Conservation (phyloP, 257 asterid genomes). For the Gardenia jasminoides region DNA sequence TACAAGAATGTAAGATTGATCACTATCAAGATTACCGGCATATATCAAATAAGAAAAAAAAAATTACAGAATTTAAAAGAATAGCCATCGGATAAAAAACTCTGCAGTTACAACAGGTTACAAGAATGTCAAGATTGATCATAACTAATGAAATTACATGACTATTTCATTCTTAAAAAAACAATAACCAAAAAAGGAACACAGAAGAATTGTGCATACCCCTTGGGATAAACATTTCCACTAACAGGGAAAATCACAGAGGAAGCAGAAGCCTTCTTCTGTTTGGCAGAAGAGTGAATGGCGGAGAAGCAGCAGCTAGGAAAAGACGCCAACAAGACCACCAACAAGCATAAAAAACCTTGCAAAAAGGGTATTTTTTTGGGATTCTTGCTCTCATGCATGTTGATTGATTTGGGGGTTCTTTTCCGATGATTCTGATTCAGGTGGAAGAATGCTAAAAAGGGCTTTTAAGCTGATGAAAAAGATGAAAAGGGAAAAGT, state of each 20-base stretch:
- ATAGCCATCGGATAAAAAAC: neutral
- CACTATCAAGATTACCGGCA: neutral
- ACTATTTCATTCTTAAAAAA: neutral
- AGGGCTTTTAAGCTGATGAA: neutral
- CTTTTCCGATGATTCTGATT: neutral
- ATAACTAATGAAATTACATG: neutral
- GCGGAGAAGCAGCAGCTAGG: slow-evolving; percentile 16
- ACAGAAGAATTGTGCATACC: slow-evolving; percentile 33
- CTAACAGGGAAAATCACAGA: slow-evolving; percentile 70
- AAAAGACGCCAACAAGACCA: neutral
- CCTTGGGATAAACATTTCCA: slow-evolving; percentile 87
- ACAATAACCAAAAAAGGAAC: neutral
- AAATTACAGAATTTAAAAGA: neutral
- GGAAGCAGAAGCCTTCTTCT: slow-evolving; percentile 35
- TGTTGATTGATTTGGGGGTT: neutral
- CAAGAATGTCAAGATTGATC: neutral
- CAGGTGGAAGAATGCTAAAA: neutral
- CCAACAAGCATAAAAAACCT: slow-evolving; percentile 4
- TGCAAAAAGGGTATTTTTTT: neutral
- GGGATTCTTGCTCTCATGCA: neutral
- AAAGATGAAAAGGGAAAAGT: neutral
- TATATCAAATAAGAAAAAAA: neutral
- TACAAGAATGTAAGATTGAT: neutral
- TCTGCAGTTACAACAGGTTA: neutral
- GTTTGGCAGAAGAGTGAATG: neutral